Base-by-base conservation (phyloP, 176 grass and related monocot species). In the Chloris gayana region DNA sequence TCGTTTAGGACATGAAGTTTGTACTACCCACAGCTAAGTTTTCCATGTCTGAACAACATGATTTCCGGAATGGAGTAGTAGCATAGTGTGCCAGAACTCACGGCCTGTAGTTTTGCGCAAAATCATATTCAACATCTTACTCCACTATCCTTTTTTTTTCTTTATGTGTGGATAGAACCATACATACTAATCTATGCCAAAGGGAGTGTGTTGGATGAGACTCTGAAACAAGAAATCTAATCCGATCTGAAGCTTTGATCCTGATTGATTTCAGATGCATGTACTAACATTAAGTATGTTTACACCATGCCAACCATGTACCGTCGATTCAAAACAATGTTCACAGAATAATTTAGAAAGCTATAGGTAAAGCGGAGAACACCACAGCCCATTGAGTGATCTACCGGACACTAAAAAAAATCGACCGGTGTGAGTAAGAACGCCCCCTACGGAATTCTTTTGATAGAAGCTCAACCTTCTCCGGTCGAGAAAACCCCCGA, bases 251-350 rank as follows among this genome's bases (percentile, higher is more conserved):
- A 74, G 13, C 22, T 75, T 81, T 41, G 4, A 18, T 18, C n/a
- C 78, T 50, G 38, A 59, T n/a, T 61, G 24, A 50, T 58, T 79
- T 73, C 33, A 71, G 45, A 47, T 15, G 45, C 45, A 47, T 4
- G 42, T 45, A 47, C 14, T 15, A 47, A 2, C 14, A 47, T 47
- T 44, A 44, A 46, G 4, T 82, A 32, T 53, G 64, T 69, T 73
- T 62, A 76, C 53, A 80, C 39, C 31, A 76, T 30, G 60, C 63
- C 76, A 51, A 71, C 39, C 41, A 1, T 14, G 26, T 51, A 81
- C 21, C 22, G 35, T 17, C 49, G 31, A 24, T 22, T 44, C 41
- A 71, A 4, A 26, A 19, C 63, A 54, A 38, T 32, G 39, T 34
- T 2, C 63, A 59, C 37, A 74, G 67, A 47, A 75, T 17, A 86